Evolutionary conservation across 768 basidiomycete genomes (phyloP).

Genomic region (Mycena olivaceomarginata): DNA sequence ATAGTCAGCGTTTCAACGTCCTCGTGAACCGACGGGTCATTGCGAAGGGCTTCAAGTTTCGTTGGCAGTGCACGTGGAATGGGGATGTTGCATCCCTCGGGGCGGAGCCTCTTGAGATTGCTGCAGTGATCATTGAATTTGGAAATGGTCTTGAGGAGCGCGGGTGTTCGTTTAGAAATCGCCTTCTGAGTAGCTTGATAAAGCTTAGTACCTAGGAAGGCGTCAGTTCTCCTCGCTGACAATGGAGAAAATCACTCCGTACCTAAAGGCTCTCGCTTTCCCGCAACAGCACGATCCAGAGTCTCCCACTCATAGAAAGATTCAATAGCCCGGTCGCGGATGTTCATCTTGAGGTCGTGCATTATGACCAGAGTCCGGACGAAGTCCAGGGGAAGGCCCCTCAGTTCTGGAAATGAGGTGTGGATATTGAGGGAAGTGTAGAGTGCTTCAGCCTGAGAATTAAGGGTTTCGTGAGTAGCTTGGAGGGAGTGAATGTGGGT

Average conservation of each 20-base stretch:
- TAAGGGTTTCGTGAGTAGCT: conserved; percentile 44
- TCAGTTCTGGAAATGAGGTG: conserved; percentile 56
- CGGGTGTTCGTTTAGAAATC: conserved; percentile 55
- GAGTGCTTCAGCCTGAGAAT: conserved; percentile 51
- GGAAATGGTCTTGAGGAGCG: conserved; percentile 51
- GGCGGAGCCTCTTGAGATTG: too few species aligned
- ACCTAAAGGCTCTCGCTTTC: conserved; percentile 57
- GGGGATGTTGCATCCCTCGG: neutral
- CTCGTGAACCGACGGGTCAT: neutral
- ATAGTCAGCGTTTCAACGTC: too few species aligned
- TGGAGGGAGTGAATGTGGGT: conserved; percentile 45
- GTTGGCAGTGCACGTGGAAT: neutral
- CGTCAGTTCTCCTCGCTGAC: neutral
- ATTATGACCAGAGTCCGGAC: conserved; percentile 56
- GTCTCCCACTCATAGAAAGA: conserved; percentile 62
- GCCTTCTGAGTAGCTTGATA: conserved; percentile 56
- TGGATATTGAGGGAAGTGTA: conserved; percentile 59
- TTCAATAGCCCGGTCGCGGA: conserved; percentile 55
- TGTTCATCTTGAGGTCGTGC: conserved; percentile 62
- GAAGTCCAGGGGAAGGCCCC: conserved; percentile 52
- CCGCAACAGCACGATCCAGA: conserved; percentile 56
- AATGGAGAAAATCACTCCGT: neutral
- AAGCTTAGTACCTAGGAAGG: conserved; percentile 53
- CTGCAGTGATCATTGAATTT: conserved; percentile 57
- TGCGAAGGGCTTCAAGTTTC: neutral